phyloP scores from a whole-genome alignment of 2,329 filamentous ascomycete genomes.

The Cordyceps javanica region DNA sequence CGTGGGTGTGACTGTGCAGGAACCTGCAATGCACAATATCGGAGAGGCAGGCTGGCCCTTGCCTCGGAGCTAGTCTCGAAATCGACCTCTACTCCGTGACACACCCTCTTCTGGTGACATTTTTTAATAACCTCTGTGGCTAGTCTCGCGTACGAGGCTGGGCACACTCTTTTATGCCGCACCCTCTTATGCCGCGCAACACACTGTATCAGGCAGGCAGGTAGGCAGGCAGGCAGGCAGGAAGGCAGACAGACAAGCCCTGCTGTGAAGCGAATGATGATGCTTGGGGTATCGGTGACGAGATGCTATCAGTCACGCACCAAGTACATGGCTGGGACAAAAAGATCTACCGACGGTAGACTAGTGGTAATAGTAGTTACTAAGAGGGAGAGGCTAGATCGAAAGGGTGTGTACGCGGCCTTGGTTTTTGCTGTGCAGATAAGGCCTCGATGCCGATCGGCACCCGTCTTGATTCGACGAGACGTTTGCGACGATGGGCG shows the following conservation, averaged over 20 bases:
- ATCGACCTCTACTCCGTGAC: neutral
- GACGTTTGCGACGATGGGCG: neutral
- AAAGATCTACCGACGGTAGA: neutral
- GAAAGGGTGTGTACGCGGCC: neutral
- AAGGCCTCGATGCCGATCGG: neutral
- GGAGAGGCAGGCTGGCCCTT: conserved; percentile 2
- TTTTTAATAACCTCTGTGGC: neutral
- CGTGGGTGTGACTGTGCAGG: neutral
- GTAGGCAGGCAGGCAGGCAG: too few relatives aligned
- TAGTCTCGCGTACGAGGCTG: neutral
- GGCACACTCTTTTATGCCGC: too few relatives aligned
- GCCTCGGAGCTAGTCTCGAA: conserved; percentile 4
- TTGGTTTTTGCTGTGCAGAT: neutral
- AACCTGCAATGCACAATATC: conserved; percentile 7
- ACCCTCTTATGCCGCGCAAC: too few relatives aligned
- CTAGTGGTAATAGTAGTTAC: neutral
- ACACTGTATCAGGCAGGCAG: too few relatives aligned
- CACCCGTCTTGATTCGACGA: neutral
- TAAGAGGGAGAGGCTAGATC: neutral
- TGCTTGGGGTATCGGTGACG: neutral
- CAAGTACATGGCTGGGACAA: too few relatives aligned
- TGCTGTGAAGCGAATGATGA: neutral
- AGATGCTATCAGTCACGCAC: neutral
- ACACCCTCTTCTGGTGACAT: neutral
- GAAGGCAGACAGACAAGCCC: neutral